phyloP scores from a whole-genome alignment of 352 stramenopile genomes.

The Globisporangium perplexum region DNA sequence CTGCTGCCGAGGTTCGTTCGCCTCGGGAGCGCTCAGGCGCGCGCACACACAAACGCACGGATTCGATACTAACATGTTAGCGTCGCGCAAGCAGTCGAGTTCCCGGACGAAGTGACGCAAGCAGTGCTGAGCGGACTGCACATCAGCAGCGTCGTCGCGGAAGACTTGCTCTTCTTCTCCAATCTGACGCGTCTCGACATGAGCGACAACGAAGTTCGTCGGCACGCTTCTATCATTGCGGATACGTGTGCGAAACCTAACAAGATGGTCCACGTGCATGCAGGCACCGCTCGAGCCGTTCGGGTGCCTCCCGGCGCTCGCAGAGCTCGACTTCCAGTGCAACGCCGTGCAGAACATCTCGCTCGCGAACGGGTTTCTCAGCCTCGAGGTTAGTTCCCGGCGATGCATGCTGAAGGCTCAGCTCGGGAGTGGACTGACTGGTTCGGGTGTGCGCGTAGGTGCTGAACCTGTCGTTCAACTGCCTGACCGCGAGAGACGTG shows the following conservation, averaged over 20 bases:
- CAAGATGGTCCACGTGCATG: neutral
- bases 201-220: constrained; percentile 71
- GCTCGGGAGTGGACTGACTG: neutral
- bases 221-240: neutral
- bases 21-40: neutral
- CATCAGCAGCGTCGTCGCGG: constrained; percentile 55
- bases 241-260: neutral
- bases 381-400: constrained; percentile 34
- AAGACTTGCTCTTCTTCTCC: constrained; percentile 77
- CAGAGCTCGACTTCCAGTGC: constrained; percentile 78
- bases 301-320: constrained; percentile 47
- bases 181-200: constrained; percentile 70
- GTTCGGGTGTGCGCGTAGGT: constrained; percentile 20
- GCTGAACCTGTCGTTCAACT: constrained; percentile 80
- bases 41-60: neutral
- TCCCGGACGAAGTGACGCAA: constrained; percentile 69
- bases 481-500: constrained; percentile 46
- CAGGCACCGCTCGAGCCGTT: constrained; percentile 63
- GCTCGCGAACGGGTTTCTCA: constrained; percentile 53
- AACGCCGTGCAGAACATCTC: constrained; percentile 52
- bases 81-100: constrained; percentile 42
- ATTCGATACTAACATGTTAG: neutral
- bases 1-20: constrained; percentile 47
- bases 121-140: constrained; percentile 53
- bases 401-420: neutral